Evolutionary conservation across 148 eudicot genomes (phyloP).

Genomic region (Rheum nobile): DNA sequence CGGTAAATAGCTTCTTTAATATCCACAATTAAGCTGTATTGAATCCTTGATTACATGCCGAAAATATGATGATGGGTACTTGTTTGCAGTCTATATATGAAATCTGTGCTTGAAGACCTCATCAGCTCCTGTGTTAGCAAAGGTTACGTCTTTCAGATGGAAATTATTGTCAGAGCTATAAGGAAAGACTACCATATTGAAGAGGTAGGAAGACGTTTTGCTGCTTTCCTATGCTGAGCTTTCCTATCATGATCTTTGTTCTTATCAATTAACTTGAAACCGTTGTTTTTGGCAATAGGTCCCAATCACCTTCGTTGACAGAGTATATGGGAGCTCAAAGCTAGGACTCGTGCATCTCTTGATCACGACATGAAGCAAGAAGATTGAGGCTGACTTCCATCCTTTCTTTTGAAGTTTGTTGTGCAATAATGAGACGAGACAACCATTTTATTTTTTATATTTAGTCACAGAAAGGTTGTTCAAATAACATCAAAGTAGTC

Average conservation of each 20-base stretch:
- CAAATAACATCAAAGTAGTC: not conserved
- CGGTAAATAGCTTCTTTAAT: slow-evolving; percentile 30
- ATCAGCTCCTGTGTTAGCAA: slow-evolving; percentile 84
- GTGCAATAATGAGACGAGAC: not conserved
- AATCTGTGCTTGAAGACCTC: slow-evolving; percentile 86
- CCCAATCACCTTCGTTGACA: slow-evolving; percentile 88
- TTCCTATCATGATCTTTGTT: not conserved
- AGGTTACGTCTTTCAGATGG: slow-evolving; percentile 95
- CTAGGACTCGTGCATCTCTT: slow-evolving; percentile 78
- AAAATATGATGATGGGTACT: not conserved
- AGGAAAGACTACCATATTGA: slow-evolving; percentile 83
- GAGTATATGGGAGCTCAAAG: slow-evolving; percentile 95
- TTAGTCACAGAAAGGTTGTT: not conserved
- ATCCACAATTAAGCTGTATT: not conserved
- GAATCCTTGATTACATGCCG: not conserved
- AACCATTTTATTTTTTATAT: not conserved
- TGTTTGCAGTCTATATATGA: slow-evolving; percentile 48
- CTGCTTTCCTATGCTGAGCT: not conserved
- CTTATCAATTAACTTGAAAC: not conserved
- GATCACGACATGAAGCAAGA: slow-evolving; percentile 45
- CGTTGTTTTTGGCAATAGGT: slow-evolving; percentile 30
- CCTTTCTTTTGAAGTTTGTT: not conserved
- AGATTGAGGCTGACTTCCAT: not conserved
- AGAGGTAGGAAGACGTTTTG: slow-evolving; percentile 43
- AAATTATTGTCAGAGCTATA: slow-evolving; percentile 93